A percentile compares a stretch with the other conserved stretches of the same genome.
Evolutionary conservation across 768 basidiomycete genomes (phyloP).

Genomic region (Holtermanniella nyarrowii): DNA sequence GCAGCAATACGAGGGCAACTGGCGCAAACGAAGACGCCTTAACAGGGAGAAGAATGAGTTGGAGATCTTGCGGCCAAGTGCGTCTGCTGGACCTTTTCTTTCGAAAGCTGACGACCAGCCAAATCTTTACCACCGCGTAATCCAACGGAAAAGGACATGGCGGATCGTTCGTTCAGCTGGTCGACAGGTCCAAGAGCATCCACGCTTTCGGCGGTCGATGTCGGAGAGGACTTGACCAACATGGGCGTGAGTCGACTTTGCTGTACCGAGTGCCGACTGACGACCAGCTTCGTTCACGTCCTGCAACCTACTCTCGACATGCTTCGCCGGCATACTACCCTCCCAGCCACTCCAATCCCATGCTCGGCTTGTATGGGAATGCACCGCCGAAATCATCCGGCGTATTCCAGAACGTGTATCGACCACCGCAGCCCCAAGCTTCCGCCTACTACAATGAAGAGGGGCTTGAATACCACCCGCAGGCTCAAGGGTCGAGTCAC

Average conservation of each 20-base stretch:
- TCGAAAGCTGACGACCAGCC: constrained; percentile 8
- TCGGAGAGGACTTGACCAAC: constrained; percentile 21
- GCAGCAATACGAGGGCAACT: constrained; percentile 80
- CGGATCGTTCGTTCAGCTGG: constrained; percentile 26
- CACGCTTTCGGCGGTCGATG: constrained; percentile 19
- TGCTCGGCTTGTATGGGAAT: neutral
- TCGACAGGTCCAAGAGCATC: constrained; percentile 22
- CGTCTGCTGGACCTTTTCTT: constrained; percentile 6
- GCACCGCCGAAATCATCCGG: neutral
- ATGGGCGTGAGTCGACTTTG: constrained; percentile 29
- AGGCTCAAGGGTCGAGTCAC: neutral
- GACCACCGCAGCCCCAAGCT: neutral
- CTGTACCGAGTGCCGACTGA: neutral
- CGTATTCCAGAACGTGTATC: neutral
- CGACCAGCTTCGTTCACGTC: neutral
- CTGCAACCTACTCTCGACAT: constrained; percentile 1
- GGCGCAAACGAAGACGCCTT: constrained; percentile 68
- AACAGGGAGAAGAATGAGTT: constrained; percentile 72
- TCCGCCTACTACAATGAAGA: neutral
- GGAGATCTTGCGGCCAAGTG: constrained; percentile 69
- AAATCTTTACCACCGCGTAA: constrained; percentile 28
- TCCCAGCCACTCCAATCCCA: neutral
- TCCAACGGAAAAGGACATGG: constrained; percentile 7
- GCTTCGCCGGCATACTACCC: constrained; percentile 2
- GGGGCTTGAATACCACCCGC: constrained; percentile 3